Conservation (phyloP, 495 filamentous ascomycete genomes). For the Lophium mytilinum region DNA sequence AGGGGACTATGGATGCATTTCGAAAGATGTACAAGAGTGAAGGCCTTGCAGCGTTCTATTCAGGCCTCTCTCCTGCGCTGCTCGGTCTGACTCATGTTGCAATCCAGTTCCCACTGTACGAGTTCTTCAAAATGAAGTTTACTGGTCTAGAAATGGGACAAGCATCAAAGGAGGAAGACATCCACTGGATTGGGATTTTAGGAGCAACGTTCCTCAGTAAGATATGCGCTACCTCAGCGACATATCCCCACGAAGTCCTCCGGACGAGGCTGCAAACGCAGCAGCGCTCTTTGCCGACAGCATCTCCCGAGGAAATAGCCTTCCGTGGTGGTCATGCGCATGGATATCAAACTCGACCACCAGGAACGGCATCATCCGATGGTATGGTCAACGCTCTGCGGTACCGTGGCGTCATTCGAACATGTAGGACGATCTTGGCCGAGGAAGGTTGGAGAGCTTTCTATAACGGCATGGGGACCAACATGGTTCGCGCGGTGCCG, state of each 20-base stretch:
- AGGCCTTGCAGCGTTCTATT: conserved; percentile 87
- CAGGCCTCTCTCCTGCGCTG: conserved; percentile 84
- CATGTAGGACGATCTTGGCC: conserved; percentile 69
- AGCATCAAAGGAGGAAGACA: conserved; percentile 46
- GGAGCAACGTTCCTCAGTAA: conserved; percentile 92
- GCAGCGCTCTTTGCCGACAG: conserved; percentile 50
- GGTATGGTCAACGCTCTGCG: conserved; percentile 55
- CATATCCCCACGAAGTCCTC: conserved; percentile 95
- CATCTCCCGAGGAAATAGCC: conserved; percentile 47
- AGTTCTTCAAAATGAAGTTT: conserved; percentile 83
- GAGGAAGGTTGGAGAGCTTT: conserved; percentile 97
- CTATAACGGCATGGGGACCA: conserved; percentile 96
- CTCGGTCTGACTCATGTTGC: conserved; percentile 92
- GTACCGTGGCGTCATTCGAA: conserved; percentile 75
- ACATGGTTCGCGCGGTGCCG: conserved; percentile 91
- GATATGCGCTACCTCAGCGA: conserved; percentile 86
- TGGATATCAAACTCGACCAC: conserved; percentile 37
- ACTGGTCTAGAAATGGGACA: conserved; percentile 80
- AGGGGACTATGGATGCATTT: conserved; percentile 75
- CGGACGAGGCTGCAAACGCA: conserved; percentile 86
- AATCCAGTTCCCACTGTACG: conserved; percentile 94
- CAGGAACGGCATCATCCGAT: conserved; percentile 46
- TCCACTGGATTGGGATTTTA: conserved; percentile 67
- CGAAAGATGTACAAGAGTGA: conserved; percentile 91
- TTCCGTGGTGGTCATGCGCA: conserved; percentile 53